phyloP scores from a whole-genome alignment of 2,329 filamentous ascomycete genomes.

The Anthostomella pinea region DNA sequence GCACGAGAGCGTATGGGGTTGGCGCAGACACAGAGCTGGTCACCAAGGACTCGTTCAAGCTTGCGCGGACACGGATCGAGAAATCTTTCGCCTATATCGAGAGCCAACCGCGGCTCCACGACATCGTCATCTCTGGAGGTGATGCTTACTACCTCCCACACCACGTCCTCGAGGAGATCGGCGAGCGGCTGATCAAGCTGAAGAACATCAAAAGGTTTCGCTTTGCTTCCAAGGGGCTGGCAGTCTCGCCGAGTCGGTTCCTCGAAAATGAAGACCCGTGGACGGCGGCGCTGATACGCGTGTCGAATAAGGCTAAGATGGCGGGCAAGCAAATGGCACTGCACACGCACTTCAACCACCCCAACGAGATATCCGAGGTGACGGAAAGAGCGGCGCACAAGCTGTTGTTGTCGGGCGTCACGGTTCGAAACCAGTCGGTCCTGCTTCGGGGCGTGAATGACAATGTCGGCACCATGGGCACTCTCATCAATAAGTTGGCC shows the following conservation, averaged over 20 bases:
- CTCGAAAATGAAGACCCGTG: conserved; percentile 52
- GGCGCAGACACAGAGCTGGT: conserved; percentile 53
- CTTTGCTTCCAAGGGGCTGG: conserved; percentile 60
- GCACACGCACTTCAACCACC: conserved; percentile 66
- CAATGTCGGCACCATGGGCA: conserved; percentile 48
- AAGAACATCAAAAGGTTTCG: conserved; percentile 58
- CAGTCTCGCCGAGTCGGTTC: conserved; percentile 55
- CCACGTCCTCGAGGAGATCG: conserved; percentile 51
- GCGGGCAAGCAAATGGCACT: conserved; percentile 59
- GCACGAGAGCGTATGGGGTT: conserved; percentile 59
- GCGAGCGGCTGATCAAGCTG: conserved; percentile 53
- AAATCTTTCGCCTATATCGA: conserved; percentile 56
- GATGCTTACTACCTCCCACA: conserved; percentile 58
- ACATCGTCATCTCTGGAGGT: conserved; percentile 62
- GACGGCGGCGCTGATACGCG: conserved; percentile 48
- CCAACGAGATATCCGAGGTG: conserved; percentile 60
- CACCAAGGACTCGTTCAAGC: conserved; percentile 38
- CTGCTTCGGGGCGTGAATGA: conserved; percentile 60
- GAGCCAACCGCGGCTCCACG: conserved; percentile 45
- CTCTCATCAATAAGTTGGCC: conserved; percentile 51
- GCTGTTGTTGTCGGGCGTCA: conserved; percentile 50
- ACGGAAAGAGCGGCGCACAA: conserved; percentile 49
- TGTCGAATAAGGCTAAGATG: conserved; percentile 48
- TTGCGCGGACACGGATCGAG: conserved; percentile 48
- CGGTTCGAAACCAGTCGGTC: conserved; percentile 59